Percentiles rank a stretch among this genome's conserved stretches.
These are phyloP conservation scores for Ailanthus altissimus DNA, from an alignment of 345 rosid genomes.

Conservation along the genomic window DNA sequence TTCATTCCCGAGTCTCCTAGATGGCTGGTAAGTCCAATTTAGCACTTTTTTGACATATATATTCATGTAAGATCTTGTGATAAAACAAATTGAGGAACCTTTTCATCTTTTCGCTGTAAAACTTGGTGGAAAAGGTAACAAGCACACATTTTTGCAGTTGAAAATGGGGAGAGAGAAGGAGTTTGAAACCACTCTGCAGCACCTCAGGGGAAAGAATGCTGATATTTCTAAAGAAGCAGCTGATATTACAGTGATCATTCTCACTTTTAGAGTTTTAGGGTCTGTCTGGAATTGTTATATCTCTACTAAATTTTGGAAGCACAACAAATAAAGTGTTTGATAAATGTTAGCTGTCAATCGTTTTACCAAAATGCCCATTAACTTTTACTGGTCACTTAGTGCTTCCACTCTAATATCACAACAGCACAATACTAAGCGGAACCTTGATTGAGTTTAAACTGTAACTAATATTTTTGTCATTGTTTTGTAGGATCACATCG, in stretches of 20 bases:
- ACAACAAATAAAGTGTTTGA: too few species aligned
- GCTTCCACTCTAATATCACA: too few species aligned
- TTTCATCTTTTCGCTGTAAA: not conserved
- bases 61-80: not conserved
- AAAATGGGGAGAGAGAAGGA: conserved; percentile 47
- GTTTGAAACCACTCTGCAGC: conserved; percentile 45
- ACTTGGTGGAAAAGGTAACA: not conserved
- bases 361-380: too few species aligned
- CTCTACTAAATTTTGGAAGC: too few species aligned
- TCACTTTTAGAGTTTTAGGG: not conserved
- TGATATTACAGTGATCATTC: conserved; percentile 47
- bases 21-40: conserved; percentile 49
- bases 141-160: conserved; percentile 30
- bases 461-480: not conserved
- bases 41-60: not conserved
- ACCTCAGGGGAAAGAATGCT: conserved; percentile 49
- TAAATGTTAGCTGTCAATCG: too few species aligned
- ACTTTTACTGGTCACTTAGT: too few species aligned
- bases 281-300: too few species aligned
- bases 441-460: not conserved
- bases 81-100: not conserved
- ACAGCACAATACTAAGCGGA: too few species aligned
- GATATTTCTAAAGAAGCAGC: conserved; percentile 56
- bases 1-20: conserved; percentile 60
- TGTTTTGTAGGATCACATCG: conserved; percentile 32